phyloP scores from a whole-genome alignment of 1,284 basidiomycete genomes.

The Tetrapyrgos nigripes region DNA sequence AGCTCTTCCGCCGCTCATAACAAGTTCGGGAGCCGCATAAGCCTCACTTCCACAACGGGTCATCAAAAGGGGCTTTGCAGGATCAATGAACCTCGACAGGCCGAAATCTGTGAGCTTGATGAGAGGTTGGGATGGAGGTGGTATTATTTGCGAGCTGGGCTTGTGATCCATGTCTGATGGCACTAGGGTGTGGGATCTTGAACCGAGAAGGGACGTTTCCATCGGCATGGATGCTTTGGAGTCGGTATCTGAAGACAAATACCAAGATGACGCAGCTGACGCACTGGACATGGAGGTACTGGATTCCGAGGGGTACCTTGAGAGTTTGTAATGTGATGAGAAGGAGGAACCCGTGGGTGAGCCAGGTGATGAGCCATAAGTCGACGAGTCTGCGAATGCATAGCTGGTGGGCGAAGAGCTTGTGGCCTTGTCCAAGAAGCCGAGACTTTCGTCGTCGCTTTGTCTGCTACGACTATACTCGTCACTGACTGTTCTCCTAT shows the following conservation, averaged over 20 bases:
- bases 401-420: slow-evolving; percentile 11
- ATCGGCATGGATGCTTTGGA: slow-evolving; percentile 33
- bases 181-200: slow-evolving; percentile 15
- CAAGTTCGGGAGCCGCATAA: slow-evolving; percentile 91
- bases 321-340: neutral
- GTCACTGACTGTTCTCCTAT: neutral
- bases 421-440: neutral
- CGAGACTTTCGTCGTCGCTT: neutral
- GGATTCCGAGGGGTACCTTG: neutral
- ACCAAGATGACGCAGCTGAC: neutral
- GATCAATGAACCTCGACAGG: slow-evolving; percentile 85
- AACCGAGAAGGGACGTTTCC: neutral
- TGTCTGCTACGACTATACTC: slow-evolving; percentile 15
- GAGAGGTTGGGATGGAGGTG: slow-evolving; percentile 58
- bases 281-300: neutral
- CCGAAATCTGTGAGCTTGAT: slow-evolving; percentile 94
- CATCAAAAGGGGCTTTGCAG: slow-evolving; percentile 71
- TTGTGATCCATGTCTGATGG: slow-evolving; percentile 27
- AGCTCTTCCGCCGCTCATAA: slow-evolving; percentile 56
- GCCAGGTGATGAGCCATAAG: neutral
- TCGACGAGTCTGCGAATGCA: slow-evolving; percentile 1
- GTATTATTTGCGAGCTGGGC: slow-evolving; percentile 34
- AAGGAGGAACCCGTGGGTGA: neutral
- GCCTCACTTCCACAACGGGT: slow-evolving; percentile 93
- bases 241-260: neutral